Evolutionary conservation across 2,329 filamentous ascomycete species (phyloP).

Genomic region (Sporothrix pallida): DNA sequence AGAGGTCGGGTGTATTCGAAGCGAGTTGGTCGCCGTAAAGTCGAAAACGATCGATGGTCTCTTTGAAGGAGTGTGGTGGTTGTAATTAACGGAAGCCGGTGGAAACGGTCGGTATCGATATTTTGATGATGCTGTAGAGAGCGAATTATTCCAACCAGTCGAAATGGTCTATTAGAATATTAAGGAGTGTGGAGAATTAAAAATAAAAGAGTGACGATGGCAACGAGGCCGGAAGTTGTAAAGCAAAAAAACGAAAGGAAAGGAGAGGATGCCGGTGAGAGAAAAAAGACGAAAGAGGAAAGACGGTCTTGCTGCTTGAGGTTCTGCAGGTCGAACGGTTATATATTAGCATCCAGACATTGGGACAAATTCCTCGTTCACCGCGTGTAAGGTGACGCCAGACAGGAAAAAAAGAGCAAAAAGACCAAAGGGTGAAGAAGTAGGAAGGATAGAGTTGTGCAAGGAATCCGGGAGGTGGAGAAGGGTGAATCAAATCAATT

Average conservation of each 20-base stretch:
- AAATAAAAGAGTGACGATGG: constrained; percentile 64
- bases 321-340: constrained; percentile 46
- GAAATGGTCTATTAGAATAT: constrained; percentile 58
- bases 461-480: constrained; percentile 29
- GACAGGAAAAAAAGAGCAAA: too few species aligned
- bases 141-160: constrained; percentile 50
- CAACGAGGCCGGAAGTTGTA: constrained; percentile 53
- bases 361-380: not conserved
- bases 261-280: constrained; percentile 39
- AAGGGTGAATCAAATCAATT: constrained; percentile 25
- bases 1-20: constrained; percentile 21
- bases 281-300: constrained; percentile 40
- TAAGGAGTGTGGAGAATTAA: constrained; percentile 61
- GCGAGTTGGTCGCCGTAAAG: constrained; percentile 32
- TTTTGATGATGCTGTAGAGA: constrained; percentile 47
- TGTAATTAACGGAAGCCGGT: constrained; percentile 37
- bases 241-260: constrained; percentile 43
- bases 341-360: constrained; percentile 38
- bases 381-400: too few species aligned
- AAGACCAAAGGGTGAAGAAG: not conserved
- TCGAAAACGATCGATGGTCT: constrained; percentile 15
- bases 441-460: not conserved
- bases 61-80: constrained; percentile 46
- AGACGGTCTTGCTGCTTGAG: constrained; percentile 47
- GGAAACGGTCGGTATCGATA: constrained; percentile 34